Percentiles rank a stretch among this genome's conserved stretches.
phyloP scores from a whole-genome alignment of 2,329 filamentous ascomycete species.

The Cephalotrichum gorgonifer region DNA sequence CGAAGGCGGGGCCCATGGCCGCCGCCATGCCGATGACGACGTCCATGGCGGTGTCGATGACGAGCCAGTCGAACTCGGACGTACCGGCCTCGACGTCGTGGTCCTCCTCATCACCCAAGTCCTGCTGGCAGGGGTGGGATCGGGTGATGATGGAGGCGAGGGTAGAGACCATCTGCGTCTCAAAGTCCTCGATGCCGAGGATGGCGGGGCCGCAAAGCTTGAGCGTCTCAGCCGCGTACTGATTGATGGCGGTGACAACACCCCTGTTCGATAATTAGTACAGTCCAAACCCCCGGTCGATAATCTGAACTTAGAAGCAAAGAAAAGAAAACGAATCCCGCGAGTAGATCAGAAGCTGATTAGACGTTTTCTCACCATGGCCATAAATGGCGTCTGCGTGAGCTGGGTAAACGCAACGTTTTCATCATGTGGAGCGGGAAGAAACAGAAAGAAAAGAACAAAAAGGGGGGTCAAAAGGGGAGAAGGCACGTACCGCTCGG shows the following conservation, averaged over 20 bases:
- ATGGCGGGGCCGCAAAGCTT: slow-evolving; percentile 86
- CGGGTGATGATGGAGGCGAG: slow-evolving; percentile 75
- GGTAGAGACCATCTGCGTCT: slow-evolving; percentile 65
- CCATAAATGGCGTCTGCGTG: slow-evolving; percentile 94
- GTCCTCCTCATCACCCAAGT: slow-evolving; percentile 74
- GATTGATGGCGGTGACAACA: slow-evolving; percentile 90
- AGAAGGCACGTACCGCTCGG: slow-evolving; percentile 70
- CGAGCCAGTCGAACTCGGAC: slow-evolving; percentile 95
- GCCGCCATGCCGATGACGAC: slow-evolving; percentile 76
- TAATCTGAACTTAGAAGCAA: slow-evolving; percentile 6
- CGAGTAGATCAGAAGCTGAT: slow-evolving; percentile 26
- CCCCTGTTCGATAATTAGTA: slow-evolving; percentile 49
- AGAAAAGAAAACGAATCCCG: slow-evolving; percentile 12
- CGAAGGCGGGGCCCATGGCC: slow-evolving; percentile 71
- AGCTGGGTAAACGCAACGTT: slow-evolving; percentile 93
- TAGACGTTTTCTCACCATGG: slow-evolving; percentile 75
- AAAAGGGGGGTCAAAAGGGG: slow-evolving; percentile 9
- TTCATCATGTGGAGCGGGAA: slow-evolving; percentile 59
- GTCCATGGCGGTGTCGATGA: slow-evolving; percentile 89
- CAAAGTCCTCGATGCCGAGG: slow-evolving; percentile 55
- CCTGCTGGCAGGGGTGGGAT: slow-evolving; percentile 86
- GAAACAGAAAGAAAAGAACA: slow-evolving; percentile 2
- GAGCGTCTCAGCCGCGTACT: slow-evolving; percentile 80
- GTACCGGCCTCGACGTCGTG: slow-evolving; percentile 64
- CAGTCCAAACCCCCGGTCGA: slow-evolving; percentile 6